These are phyloP conservation scores for Microcyclospora tardicrescens DNA, from an alignment of 2,329 filamentous ascomycete genomes.

Conservation along the genomic window DNA sequence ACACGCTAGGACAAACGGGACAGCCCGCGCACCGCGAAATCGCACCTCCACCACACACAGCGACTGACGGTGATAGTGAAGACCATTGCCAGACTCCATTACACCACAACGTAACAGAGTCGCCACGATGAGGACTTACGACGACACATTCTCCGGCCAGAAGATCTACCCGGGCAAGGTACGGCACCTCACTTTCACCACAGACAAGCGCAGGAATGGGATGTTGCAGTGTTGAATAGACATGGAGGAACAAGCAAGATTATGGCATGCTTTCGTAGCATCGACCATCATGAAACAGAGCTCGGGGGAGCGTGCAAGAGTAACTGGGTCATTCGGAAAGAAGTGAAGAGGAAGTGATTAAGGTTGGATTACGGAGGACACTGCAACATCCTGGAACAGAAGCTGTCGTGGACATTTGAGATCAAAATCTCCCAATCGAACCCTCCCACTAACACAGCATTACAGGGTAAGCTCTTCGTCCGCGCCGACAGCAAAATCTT, in stretches of 20 bases:
- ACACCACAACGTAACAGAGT: constrained; percentile 5
- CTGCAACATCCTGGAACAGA: too few relatives aligned
- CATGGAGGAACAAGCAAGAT: neutral
- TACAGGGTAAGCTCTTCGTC: constrained; percentile 97
- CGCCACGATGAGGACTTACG: constrained; percentile 63
- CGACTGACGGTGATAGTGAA: constrained; percentile 3
- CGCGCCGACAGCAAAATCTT: constrained; percentile 99
- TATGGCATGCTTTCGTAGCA: neutral
- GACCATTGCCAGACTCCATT: neutral
- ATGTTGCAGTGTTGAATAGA: neutral
- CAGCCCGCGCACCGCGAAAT: too few relatives aligned
- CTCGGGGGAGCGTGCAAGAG: too few relatives aligned
- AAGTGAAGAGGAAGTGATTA: too few relatives aligned
- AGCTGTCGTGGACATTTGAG: neutral
- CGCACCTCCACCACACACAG: neutral
- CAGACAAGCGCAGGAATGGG: neutral
- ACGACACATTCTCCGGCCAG: constrained; percentile 63
- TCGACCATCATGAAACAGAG: neutral
- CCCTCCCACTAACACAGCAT: neutral
- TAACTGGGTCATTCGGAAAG: too few relatives aligned
- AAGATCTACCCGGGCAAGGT: constrained; percentile 75
- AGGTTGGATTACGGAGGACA: too few relatives aligned
- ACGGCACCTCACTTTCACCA: constrained; percentile 14
- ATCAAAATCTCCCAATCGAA: constrained; percentile 1
- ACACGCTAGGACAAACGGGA: too few relatives aligned